phyloP scores from a whole-genome alignment of 2,329 filamentous ascomycete species.

The Celoporthe dispersa region DNA sequence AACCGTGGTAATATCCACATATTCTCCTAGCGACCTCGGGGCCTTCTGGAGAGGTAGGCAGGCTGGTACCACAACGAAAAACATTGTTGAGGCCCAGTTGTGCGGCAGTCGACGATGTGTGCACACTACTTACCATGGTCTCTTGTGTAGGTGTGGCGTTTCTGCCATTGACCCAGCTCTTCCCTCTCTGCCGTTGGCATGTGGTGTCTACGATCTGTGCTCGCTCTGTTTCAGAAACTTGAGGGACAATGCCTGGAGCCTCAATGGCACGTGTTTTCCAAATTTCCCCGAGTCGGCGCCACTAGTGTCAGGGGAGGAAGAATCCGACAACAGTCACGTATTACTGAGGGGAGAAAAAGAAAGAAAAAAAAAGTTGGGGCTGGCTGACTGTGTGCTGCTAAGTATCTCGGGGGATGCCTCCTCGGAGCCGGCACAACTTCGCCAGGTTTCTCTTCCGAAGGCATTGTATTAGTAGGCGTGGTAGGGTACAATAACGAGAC shows the following conservation, averaged over 20 bases:
- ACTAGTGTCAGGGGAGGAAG: background rate
- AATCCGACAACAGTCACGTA: background rate
- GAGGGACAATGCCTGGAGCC: background rate
- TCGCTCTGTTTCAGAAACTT: background rate
- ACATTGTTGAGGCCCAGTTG: background rate
- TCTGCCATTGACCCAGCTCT: no score
- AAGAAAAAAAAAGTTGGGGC: background rate
- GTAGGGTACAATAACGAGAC: background rate
- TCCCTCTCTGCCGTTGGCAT: background rate
- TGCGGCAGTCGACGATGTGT: background rate
- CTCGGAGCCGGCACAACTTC: constrained; percentile 15
- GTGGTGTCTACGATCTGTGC: background rate
- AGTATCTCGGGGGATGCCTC: constrained; percentile 1
- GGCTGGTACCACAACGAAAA: background rate
- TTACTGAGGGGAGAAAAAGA: no score
- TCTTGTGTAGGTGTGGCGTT: no score
- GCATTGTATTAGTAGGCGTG: background rate
- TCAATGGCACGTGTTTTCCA: background rate
- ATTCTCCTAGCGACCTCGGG: background rate
- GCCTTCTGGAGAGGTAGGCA: background rate
- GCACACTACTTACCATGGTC: no score
- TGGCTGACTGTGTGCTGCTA: background rate
- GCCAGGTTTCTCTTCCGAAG: background rate
- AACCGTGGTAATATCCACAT: background rate
- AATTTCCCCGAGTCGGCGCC: background rate